Base-by-base conservation (phyloP, 2,329 filamentous ascomycete species). In the Paraphoma sp. region DNA sequence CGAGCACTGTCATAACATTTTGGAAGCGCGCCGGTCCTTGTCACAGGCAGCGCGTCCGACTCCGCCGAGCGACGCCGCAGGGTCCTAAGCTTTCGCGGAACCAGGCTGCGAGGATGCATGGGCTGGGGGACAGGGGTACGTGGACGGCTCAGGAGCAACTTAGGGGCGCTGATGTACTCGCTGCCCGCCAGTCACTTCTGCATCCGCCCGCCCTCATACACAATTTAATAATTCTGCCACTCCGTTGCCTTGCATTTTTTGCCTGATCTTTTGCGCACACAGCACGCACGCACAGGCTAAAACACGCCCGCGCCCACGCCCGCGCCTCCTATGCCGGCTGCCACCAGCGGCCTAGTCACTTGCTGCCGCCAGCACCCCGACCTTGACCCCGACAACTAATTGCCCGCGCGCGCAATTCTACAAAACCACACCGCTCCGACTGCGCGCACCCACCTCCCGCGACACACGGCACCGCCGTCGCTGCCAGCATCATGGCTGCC, bases 401-500 rank as follows among this genome's bases (percentile, higher is more conserved):
- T 33, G 40, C 30, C 48, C 33, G 33, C 33, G 43, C 49, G 31
- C 42, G 40, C 11, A 42, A 38, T 4, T 11, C 4, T 18, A 42
- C 42, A n/a, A 23, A 17, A 48, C 51, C 33, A 48, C 49, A 36
- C 23, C 54, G 45, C 53, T n/a, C 47, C 57, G 50, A 51, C 42
- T 51, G 36, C 48, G 62, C 61, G 53, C 64, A 61, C 60, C 33
- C 48, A 48, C 56, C 54, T 23, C 43, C 33, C 38, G 43, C 56
- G 48, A 44, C 51, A 52, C 51, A 60, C 62, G 65, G 65, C 65
- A 57, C 57, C 54, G 67, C 65, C 67, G 62, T 64, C 47, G 67
- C 66, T 68, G 60, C 60, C 59, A 50, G 14, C 38, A 28, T 5
- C 23, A 76, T 76, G 74, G 72, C 73, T 11, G 54, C 61, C 51